Evolutionary conservation across 1,284 basidiomycete species (phyloP).

Genomic region (Irpex rosettiformis): DNA sequence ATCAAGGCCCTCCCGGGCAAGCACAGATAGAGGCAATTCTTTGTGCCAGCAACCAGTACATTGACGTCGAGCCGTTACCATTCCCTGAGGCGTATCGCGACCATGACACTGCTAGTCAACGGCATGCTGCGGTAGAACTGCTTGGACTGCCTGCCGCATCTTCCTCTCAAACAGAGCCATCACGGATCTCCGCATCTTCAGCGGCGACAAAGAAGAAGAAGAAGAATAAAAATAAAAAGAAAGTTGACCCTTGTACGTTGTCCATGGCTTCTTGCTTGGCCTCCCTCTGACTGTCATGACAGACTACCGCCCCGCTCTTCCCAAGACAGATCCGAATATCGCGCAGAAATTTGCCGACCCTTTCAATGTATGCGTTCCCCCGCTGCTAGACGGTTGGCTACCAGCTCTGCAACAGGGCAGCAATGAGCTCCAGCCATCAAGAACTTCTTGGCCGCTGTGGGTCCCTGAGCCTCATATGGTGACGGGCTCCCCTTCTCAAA

Average conservation of each 20-base stretch:
- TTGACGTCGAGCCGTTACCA: background rate
- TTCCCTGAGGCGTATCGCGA: background rate
- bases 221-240: background rate
- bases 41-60: background rate
- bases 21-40: background rate
- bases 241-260: background rate
- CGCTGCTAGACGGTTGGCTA: background rate
- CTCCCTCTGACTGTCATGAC: background rate
- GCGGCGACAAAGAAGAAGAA: background rate
- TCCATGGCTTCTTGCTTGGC: background rate
- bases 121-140: background rate
- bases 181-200: background rate
- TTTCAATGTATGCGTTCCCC: background rate
- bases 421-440: background rate
- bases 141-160: background rate
- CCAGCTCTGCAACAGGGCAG: background rate
- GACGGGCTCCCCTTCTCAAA: background rate
- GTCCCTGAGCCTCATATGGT: background rate
- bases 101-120: background rate
- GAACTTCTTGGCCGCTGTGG: background rate
- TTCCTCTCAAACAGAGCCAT: background rate
- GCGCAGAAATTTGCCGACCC: background rate
- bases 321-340: background rate
- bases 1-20: background rate
- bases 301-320: background rate